Base-by-base conservation (phyloP, 2,329 filamentous ascomycete genomes). In the Fusarium piperis region DNA sequence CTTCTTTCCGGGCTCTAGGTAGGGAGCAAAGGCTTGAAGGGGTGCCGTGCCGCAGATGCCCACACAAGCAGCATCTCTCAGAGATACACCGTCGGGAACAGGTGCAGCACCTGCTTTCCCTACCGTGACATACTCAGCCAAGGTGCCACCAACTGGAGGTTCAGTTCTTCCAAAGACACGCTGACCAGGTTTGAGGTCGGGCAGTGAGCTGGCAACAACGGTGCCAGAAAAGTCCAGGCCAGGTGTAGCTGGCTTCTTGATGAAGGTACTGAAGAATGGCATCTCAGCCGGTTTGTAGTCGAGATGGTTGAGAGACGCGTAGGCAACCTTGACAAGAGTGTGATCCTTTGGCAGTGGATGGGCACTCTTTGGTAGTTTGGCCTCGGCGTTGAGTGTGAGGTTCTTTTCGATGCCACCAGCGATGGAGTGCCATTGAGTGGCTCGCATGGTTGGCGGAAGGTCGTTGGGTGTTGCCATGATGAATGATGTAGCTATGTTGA, bases 191-290 rank as follows among this genome's bases (percentile, higher is more conserved):
- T 57, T 20, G 1, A 73, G 46, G 1, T n/a, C 35, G 1, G 7
- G 1, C 0, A 65, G 4, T 0, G 62, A 62, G 0, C 60, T 73
- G 1, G 67, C 53, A 0, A 71, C 38, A 2, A 75, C 57, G 0
- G 65, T 73, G 1, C 74, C 74, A 0, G 73, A 69, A n/a, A 71
- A 74, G 52, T 75, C 73, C 0, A 74, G 58, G 0, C 72, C 71
- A 6, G 72, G 69, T 0, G 67, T 74, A 2, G 36, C 67, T 0
- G 69, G 72, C 1, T 71, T 74, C 0, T 38, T 52, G 32, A 73
- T 71, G 0, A 73, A 12, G 0, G 52, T 46, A 23, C 36, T 67
- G 2, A 57, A 57, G 0, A 73, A 26, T 4, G 72, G 69, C 69
- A 74, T 73, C 0, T 74, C 72, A 0, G 69, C 69, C 1, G 71